Evolutionary conservation across 371 early-diverging fungal species (phyloP).

Genomic region (Mucor velutinosus): DNA sequence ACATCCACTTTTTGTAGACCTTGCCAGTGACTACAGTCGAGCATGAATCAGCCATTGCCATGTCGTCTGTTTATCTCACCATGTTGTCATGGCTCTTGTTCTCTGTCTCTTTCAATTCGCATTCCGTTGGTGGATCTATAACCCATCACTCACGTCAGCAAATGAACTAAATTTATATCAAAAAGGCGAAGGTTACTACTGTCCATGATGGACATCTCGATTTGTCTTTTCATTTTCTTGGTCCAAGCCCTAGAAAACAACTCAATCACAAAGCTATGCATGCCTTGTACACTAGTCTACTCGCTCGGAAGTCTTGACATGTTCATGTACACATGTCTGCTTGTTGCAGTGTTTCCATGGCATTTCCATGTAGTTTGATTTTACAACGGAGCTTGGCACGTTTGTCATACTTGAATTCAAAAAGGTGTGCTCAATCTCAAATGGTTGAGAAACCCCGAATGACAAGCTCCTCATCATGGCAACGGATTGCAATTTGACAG

Average conservation of each 20-base stretch:
- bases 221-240: neutral
- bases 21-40: neutral
- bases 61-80: neutral
- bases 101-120: neutral
- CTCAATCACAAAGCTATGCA: no score
- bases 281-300: no score
- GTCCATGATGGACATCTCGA: neutral
- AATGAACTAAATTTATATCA: neutral
- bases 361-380: neutral
- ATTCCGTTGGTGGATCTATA: neutral
- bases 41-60: neutral
- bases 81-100: neutral
- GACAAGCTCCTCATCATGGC: neutral
- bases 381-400: neutral
- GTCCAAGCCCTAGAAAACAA: neutral
- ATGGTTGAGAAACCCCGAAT: neutral
- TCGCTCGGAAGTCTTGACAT: no score
- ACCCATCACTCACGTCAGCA: neutral
- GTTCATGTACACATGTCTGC: no score
- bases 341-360: neutral
- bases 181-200: neutral
- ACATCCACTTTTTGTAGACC: neutral
- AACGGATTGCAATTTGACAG: neutral
- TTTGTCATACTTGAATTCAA: neutral
- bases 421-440: neutral